These are phyloP conservation scores for Ceraceosorus guamensis DNA, from an alignment of 1,284 basidiomycete species.

Conservation along the genomic window DNA sequence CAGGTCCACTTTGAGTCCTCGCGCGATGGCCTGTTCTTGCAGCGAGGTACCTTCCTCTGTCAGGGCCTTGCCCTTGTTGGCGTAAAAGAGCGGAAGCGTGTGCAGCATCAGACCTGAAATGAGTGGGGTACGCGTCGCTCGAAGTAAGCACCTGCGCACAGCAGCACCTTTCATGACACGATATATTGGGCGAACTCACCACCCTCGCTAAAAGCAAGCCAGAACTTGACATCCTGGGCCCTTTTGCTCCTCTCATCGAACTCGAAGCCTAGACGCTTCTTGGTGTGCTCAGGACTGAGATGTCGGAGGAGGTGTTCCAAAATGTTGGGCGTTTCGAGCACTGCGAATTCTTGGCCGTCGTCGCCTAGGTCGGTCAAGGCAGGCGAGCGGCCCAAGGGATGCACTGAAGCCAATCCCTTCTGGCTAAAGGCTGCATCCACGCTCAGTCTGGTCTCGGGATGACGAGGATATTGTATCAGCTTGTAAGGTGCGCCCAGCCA, in stretches of 20 bases:
- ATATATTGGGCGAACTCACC: too few relatives aligned
- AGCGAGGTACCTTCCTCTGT: background rate
- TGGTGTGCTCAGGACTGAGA: too few relatives aligned
- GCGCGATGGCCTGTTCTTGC: background rate
- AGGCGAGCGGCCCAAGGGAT: constrained; percentile 43
- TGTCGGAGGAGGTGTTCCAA: constrained; percentile 44
- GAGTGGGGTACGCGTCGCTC: too few relatives aligned
- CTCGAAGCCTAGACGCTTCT: too few relatives aligned
- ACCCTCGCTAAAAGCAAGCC: background rate
- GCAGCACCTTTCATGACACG: too few relatives aligned
- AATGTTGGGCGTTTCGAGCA: constrained; percentile 44
- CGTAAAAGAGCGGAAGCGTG: background rate
- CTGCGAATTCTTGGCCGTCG: constrained; percentile 23
- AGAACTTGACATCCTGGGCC: constrained; percentile 1
- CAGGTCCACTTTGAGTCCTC: background rate
- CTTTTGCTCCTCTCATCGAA: background rate
- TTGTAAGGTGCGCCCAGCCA: constrained; percentile 43
- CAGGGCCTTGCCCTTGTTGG: background rate
- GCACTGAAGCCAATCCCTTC: constrained; percentile 29
- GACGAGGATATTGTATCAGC: constrained; percentile 40
- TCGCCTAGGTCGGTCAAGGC: constrained; percentile 41
- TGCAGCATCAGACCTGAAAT: background rate
- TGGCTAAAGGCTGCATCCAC: constrained; percentile 23
- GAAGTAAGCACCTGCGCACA: too few relatives aligned
- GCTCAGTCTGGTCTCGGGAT: constrained; percentile 5